Evolutionary conservation across 139 green algal genomes (phyloP), one percentile per base, ranked within the genome.

Genomic region (Micromonas pusilla): DNA sequence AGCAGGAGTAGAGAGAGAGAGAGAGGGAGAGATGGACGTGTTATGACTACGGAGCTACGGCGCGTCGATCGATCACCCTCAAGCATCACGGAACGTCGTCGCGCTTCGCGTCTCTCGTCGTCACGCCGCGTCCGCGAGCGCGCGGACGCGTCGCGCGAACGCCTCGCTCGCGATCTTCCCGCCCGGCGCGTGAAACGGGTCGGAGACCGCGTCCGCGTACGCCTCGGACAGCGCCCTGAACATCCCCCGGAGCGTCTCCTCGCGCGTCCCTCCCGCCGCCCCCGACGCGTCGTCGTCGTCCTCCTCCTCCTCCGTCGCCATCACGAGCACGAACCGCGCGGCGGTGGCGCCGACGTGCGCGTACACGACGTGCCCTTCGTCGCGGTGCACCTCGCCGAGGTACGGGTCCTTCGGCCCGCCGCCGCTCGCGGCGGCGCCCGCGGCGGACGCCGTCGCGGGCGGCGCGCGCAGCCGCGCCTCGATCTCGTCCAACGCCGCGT

Each of bases 1-100:
- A 83, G 45, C 52, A 75, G 53, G 68, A 75, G 1, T 65, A 31
- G n/a, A 38, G 66, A 73, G 31, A 1, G 5, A 5, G 28, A 52
- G 9, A 52, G 37, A n/a, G 5, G n/a, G 39, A 5, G 5, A 39
- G 5, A 39, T 38, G 6, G 66, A 20, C n/a, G 37, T 72, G 4
- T 72, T 19, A 45, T 30, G 13, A 20, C 20, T n/a, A n/a, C n/a
- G n/a, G n/a, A n/a, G n/a, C n/a, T n/a, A n/a, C n/a, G n/a, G n/a
- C n/a, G n/a, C n/a, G n/a, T n/a, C n/a, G n/a, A n/a, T n/a, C n/a
- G n/a, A n/a, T n/a, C n/a, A n/a, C n/a, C n/a, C n/a, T n/a, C n/a
- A n/a, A n/a, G n/a, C n/a, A n/a, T n/a, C n/a, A n/a, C n/a, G n/a
- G n/a, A n/a, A n/a, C n/a, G n/a, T n/a, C n/a, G n/a, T n/a, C n/a